These are phyloP conservation scores for Beta lomatogona DNA, from an alignment of 179 eudicot species.

Conservation along the genomic window DNA sequence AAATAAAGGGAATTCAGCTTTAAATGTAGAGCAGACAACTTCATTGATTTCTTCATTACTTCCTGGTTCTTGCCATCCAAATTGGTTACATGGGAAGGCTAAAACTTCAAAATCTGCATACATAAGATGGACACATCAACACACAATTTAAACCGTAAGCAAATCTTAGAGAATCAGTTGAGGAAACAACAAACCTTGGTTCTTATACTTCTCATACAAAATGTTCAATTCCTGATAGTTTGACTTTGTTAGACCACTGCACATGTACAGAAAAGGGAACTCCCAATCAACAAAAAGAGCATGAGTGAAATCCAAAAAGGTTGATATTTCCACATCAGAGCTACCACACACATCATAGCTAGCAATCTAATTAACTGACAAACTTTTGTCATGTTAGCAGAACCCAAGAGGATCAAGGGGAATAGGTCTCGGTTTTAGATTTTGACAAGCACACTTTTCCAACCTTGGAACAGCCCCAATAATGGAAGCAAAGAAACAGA, in stretches of 20 bases:
- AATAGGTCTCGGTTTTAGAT: background rate
- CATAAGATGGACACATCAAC: constrained; percentile 4
- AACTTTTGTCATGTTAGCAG: background rate
- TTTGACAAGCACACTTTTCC: background rate
- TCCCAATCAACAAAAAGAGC: background rate
- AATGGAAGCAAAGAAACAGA: background rate
- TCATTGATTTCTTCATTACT: constrained; percentile 68
- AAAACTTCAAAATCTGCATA: constrained; percentile 69
- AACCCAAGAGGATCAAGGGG: background rate
- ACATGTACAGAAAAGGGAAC: background rate
- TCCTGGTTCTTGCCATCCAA: constrained; percentile 87
- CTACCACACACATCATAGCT: background rate
- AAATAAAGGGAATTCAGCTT: constrained; percentile 82
- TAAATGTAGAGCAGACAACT: constrained; percentile 62
- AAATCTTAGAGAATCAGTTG: constrained; percentile 2
- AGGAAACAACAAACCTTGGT: constrained; percentile 42
- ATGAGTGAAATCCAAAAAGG: background rate
- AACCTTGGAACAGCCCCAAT: background rate
- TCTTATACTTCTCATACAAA: constrained; percentile 59
- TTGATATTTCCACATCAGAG: background rate
- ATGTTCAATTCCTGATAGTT: constrained; percentile 72
- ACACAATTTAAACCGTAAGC: background rate
- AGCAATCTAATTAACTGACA: background rate
- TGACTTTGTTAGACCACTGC: constrained; percentile 70
- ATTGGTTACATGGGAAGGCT: constrained; percentile 91